phyloP scores from a whole-genome alignment of 768 basidiomycete genomes.

The Arthromyces matolae region DNA sequence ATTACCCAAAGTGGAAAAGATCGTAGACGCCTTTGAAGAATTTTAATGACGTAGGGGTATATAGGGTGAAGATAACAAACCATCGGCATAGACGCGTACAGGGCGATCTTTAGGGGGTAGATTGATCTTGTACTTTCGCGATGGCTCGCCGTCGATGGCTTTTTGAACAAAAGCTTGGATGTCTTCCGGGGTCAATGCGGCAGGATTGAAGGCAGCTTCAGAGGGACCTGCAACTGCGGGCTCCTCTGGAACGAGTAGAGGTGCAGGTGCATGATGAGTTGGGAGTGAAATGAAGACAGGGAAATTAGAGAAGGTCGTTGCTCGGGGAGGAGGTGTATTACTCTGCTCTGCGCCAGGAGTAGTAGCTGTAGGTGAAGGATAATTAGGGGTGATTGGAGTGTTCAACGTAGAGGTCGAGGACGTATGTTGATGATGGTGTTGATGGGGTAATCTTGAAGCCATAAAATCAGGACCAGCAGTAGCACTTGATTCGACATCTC shows the following conservation, averaged over 20 bases:
- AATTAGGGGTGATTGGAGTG: constrained; percentile 34
- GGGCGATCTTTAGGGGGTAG: constrained; percentile 77
- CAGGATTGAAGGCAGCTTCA: constrained; percentile 53
- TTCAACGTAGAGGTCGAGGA: constrained; percentile 55
- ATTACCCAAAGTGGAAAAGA: constrained; percentile 93
- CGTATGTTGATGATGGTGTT: constrained; percentile 36
- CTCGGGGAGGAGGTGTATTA: constrained; percentile 19
- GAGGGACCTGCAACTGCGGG: constrained; percentile 38
- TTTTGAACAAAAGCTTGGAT: constrained; percentile 73
- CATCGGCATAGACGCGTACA: constrained; percentile 91
- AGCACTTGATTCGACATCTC: constrained; percentile 79
- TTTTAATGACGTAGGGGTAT: constrained; percentile 30
- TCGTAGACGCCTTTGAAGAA: constrained; percentile 80
- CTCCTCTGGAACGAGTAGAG: constrained; percentile 33
- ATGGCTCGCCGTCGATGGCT: constrained; percentile 68
- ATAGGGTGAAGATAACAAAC: constrained; percentile 36
- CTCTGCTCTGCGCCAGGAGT: constrained; percentile 23
- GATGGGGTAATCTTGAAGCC: constrained; percentile 25
- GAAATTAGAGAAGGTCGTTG: constrained; percentile 21
- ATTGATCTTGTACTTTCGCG: constrained; percentile 78
- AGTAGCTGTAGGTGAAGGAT: constrained; percentile 21
- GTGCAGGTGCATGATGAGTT: constrained; percentile 21
- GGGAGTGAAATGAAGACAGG: constrained; percentile 35
- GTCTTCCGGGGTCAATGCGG: constrained; percentile 66
- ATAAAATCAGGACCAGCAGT: constrained; percentile 50